Percentiles rank a stretch among this genome's conserved stretches.
Conservation (phyloP, 441 rosid species). For the Gossypium trilobum region DNA sequence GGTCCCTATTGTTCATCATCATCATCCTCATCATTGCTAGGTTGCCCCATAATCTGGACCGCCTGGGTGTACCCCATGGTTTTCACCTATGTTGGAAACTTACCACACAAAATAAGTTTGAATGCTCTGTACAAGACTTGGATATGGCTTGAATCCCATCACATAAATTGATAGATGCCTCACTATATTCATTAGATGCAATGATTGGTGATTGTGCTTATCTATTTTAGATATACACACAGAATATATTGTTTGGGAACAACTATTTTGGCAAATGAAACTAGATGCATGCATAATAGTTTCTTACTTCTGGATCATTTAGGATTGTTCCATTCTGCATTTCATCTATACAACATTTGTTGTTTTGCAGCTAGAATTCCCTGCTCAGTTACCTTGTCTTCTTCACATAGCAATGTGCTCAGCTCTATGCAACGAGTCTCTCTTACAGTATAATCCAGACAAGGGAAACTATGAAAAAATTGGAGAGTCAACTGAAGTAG, state of each 20-base stretch:
- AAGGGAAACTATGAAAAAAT: constrained; percentile 85
- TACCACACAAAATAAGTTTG: not conserved
- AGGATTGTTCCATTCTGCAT: constrained; percentile 10
- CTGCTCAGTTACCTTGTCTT: constrained; percentile 92
- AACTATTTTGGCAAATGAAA: not conserved
- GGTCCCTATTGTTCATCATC: not conserved
- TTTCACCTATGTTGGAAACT: not conserved
- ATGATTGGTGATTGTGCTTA: not conserved
- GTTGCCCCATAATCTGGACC: not conserved
- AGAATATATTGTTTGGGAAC: not conserved
- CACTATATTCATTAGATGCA: constrained; percentile 2
- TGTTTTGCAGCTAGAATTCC: constrained; percentile 72
- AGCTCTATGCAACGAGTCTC: constrained; percentile 91
- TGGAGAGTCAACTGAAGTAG: constrained; percentile 99
- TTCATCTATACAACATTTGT: constrained; percentile 17
- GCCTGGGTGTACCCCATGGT: not conserved
- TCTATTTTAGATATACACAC: not conserved
- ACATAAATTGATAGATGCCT: constrained; percentile 1
- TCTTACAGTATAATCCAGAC: constrained; percentile 93
- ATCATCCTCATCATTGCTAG: not conserved
- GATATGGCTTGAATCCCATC: not conserved
- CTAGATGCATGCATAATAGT: not conserved
- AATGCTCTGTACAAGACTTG: not conserved
- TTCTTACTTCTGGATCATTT: constrained; percentile 1
- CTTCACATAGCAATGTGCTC: constrained; percentile 93